Evolutionary conservation across 371 early-diverging fungal species (phyloP).

Genomic region (Choanephora cucurbitarum): DNA sequence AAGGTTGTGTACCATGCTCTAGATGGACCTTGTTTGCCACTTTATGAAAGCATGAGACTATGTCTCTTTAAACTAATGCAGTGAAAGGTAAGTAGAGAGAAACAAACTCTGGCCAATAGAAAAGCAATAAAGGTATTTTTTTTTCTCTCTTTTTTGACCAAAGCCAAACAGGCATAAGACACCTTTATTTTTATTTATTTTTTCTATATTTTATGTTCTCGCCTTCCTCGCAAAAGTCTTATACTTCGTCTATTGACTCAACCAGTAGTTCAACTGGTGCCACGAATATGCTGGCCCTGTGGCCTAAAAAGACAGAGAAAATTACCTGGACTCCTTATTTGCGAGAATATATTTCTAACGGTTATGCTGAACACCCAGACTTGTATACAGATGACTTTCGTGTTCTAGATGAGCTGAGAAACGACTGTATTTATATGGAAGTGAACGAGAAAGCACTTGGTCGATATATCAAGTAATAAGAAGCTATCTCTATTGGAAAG

Average conservation of each 20-base stretch:
- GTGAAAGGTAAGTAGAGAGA: too few species aligned
- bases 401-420: constrained; percentile 75
- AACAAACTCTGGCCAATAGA: too few species aligned
- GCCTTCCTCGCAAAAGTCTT: constrained; percentile 6
- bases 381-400: constrained; percentile 86
- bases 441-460: constrained; percentile 69
- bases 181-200: too few species aligned
- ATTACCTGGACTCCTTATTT: constrained; percentile 60
- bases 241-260: constrained; percentile 1
- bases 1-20: too few species aligned
- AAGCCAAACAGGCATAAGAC: too few species aligned
- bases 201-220: constrained; percentile 1
- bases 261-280: constrained; percentile 6
- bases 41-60: too few species aligned
- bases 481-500: neutral
- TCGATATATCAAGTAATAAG: constrained; percentile 64
- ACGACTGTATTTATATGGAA: constrained; percentile 71
- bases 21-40: too few species aligned
- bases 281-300: constrained; percentile 58
- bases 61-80: too few species aligned
- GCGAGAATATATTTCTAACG: constrained; percentile 69
- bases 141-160: too few species aligned
- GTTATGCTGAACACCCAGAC: constrained; percentile 86
- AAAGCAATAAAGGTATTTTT: too few species aligned
- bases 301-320: constrained; percentile 57